A percentile compares a stretch with the other conserved stretches of the same genome.
These are phyloP conservation scores for Cicer pinnatifidum DNA, from an alignment of 306 rosid genomes.

Conservation along the genomic window DNA sequence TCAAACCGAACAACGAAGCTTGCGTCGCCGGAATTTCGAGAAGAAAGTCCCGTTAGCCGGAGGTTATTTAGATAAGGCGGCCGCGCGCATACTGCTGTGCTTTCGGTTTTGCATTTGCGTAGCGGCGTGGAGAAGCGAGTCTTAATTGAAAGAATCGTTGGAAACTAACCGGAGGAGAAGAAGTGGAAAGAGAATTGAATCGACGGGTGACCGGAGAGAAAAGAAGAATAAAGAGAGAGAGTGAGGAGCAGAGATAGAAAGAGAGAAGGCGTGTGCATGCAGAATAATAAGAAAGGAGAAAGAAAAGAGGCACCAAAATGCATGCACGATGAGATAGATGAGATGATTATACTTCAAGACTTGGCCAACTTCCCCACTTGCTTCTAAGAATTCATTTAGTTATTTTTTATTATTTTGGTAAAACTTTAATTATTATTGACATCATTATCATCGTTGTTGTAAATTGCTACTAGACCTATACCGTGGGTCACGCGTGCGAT, in stretches of 20 bases:
- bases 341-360: slow-evolving; percentile 94
- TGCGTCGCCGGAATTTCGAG: slow-evolving; percentile 11
- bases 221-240: slow-evolving; percentile 21
- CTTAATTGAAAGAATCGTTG: slow-evolving; percentile 19
- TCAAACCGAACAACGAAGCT: slow-evolving; percentile 33
- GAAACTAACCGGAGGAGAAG: slow-evolving; percentile 17
- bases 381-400: background rate
- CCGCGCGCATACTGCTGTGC: slow-evolving; percentile 4
- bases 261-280: slow-evolving; percentile 90
- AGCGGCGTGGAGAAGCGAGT: background rate
- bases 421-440: background rate
- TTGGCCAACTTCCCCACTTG: slow-evolving; percentile 74
- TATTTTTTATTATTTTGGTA: background rate
- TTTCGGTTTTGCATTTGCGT: slow-evolving; percentile 35
- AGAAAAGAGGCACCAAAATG: slow-evolving; percentile 66
- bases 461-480: too few species aligned
- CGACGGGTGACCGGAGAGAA: slow-evolving; percentile 48
- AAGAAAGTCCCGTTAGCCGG: slow-evolving; percentile 23
- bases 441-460: background rate
- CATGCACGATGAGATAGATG: slow-evolving; percentile 86
- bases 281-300: slow-evolving; percentile 56
- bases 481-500: too few species aligned
- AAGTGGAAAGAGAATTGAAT: slow-evolving; percentile 36
- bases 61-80: background rate
- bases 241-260: slow-evolving; percentile 31